Conservation (phyloP, 371 early-diverging fungal genomes). For the Mortierella sp. region DNA sequence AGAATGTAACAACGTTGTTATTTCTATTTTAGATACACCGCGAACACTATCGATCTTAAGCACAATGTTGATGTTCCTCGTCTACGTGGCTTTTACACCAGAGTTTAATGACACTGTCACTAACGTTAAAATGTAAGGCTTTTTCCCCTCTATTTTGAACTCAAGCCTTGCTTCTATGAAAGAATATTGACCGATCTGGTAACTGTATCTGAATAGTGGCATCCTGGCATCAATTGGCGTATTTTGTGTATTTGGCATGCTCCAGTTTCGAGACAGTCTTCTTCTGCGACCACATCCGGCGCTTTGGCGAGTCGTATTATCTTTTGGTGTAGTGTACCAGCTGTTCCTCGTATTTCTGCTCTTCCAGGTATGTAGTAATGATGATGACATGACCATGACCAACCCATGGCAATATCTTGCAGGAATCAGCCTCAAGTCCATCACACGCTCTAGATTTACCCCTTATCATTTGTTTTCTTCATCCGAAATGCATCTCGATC, state of each 20-base stretch:
- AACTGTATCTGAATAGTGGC: neutral
- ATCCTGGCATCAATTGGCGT: slow-evolving; percentile 62
- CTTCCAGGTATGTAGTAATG: slow-evolving; percentile 78
- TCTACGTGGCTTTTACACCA: slow-evolving; percentile 56
- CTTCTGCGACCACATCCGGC: slow-evolving; percentile 96
- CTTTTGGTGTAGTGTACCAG: slow-evolving; percentile 87
- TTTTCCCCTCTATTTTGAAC: neutral
- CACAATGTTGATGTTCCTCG: slow-evolving; percentile 41
- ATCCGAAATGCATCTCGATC: neutral
- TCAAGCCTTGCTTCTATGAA: neutral
- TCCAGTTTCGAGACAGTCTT: slow-evolving; percentile 93
- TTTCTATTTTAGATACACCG: slow-evolving; percentile 45
- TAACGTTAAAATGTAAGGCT: slow-evolving; percentile 56
- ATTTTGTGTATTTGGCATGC: slow-evolving; percentile 86
- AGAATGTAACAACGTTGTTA: neutral
- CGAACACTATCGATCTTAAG: slow-evolving; percentile 48
- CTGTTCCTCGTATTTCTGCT: slow-evolving; percentile 88
- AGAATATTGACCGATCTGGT: neutral
- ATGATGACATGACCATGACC: neutral
- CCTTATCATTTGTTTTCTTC: neutral
- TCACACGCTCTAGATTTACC: neutral
- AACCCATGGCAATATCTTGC: neutral
- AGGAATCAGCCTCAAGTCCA: neutral
- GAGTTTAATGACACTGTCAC: slow-evolving; percentile 51
- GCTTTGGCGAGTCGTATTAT: slow-evolving; percentile 93